phyloP scores from a whole-genome alignment of 768 basidiomycete species.

The Podaxis sp. region DNA sequence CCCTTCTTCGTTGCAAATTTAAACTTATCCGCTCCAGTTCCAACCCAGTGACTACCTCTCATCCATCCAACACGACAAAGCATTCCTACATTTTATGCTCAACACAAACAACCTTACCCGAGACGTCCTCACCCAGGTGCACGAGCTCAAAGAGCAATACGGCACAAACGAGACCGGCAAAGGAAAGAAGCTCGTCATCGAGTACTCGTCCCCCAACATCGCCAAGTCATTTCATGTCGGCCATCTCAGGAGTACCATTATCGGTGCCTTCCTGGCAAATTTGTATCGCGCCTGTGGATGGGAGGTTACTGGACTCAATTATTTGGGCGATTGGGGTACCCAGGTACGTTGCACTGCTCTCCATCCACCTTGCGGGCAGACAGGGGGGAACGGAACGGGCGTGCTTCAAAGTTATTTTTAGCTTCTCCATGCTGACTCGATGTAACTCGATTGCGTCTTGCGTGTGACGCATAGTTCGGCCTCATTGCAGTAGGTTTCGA shows the following conservation, averaged over 20 bases:
- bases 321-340: slow-evolving; percentile 98
- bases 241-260: slow-evolving; percentile 96
- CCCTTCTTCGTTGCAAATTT: slow-evolving; percentile 9
- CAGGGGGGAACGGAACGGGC: too few species aligned
- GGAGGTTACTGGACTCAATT: slow-evolving; percentile 90
- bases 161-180: slow-evolving; percentile 76
- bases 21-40: slow-evolving; percentile 51
- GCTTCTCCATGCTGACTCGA: too few species aligned
- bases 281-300: slow-evolving; percentile 91
- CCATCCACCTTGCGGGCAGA: neutral
- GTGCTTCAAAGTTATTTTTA: too few species aligned
- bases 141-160: slow-evolving; percentile 60
- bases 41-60: slow-evolving; percentile 78
- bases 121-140: slow-evolving; percentile 69
- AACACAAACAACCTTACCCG: slow-evolving; percentile 63
- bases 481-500: slow-evolving; percentile 39
- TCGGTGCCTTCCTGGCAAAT: slow-evolving; percentile 92
- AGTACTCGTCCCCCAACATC: slow-evolving; percentile 96
- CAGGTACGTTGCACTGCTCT: slow-evolving; percentile 55
- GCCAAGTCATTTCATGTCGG: slow-evolving; percentile 99
- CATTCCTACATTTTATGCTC: slow-evolving; percentile 26
- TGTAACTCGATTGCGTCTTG: too few species aligned
- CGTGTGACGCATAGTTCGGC: neutral
- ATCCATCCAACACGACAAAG: slow-evolving; percentile 49
- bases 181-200: slow-evolving; percentile 84